Percentiles rank a stretch among this genome's conserved stretches.
Evolutionary conservation across 2,329 filamentous ascomycete species (phyloP).

Genomic region (Phoma sp.): DNA sequence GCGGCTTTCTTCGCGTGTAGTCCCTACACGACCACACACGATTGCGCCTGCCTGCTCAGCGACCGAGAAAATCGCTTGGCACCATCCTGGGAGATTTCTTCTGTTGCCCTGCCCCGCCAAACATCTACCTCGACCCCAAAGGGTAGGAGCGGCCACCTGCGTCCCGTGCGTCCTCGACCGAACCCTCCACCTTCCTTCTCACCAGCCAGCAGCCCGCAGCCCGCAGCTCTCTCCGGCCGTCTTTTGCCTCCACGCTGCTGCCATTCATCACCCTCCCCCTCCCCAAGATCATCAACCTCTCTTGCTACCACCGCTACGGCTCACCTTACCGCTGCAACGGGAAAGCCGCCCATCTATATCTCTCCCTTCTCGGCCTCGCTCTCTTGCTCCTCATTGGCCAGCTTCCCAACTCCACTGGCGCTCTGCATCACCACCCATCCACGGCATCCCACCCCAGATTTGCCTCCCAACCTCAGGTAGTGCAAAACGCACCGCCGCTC

Average conservation of each 20-base stretch:
- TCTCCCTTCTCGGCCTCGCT: constrained; percentile 15
- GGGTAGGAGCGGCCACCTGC: constrained; percentile 25
- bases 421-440: constrained; percentile 34
- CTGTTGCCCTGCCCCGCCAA: constrained; percentile 33
- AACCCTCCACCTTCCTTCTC: constrained; percentile 13
- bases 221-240: constrained; percentile 14
- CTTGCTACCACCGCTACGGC: constrained; percentile 14
- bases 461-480: constrained; percentile 14
- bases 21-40: constrained; percentile 8
- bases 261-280: constrained; percentile 15
- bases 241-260: constrained; percentile 24
- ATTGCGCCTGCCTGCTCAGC: constrained; percentile 28
- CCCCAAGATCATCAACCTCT: constrained; percentile 9
- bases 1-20: constrained; percentile 12
- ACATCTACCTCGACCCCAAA: constrained; percentile 30
- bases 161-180: constrained; percentile 23
- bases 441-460: constrained; percentile 18
- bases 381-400: constrained; percentile 31
- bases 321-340: constrained; percentile 16
- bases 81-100: constrained; percentile 19
- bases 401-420: constrained; percentile 23
- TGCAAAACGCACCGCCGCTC: constrained; percentile 14
- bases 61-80: constrained; percentile 24
- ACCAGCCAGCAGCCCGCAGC: constrained; percentile 1
- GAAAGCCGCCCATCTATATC: constrained; percentile 10